phyloP scores from a whole-genome alignment of 768 basidiomycete species.

The Lyophyllum semitale region DNA sequence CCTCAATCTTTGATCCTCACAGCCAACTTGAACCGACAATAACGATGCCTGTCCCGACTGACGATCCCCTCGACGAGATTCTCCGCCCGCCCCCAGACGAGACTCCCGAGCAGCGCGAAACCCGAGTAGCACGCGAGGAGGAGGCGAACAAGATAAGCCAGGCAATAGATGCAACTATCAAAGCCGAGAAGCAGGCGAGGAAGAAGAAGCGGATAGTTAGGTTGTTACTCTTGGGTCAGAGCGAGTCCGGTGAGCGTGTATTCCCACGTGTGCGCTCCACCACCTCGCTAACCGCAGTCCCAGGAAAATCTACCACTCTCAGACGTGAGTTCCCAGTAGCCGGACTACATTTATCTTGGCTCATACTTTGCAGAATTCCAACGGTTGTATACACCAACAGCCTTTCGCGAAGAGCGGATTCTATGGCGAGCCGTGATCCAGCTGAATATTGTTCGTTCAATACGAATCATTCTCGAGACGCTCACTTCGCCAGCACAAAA shows the following conservation, averaged over 20 bases:
- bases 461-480: slow-evolving; percentile 72
- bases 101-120: slow-evolving; percentile 54
- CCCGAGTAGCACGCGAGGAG: slow-evolving; percentile 61
- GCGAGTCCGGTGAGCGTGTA: slow-evolving; percentile 67
- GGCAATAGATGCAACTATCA: slow-evolving; percentile 76
- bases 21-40: slow-evolving; percentile 13
- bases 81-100: slow-evolving; percentile 72
- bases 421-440: slow-evolving; percentile 87
- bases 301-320: slow-evolving; percentile 81
- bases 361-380: slow-evolving; percentile 62
- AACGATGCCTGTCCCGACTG: slow-evolving; percentile 38
- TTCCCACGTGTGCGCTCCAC: not conserved
- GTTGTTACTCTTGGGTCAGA: slow-evolving; percentile 77
- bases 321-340: slow-evolving; percentile 58
- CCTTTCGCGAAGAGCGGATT: slow-evolving; percentile 74
- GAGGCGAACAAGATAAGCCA: slow-evolving; percentile 65
- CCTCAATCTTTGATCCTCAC: slow-evolving; percentile 24
- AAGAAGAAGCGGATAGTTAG: slow-evolving; percentile 73
- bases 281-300: slow-evolving; percentile 8
- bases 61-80: slow-evolving; percentile 68
- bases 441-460: slow-evolving; percentile 77
- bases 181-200: slow-evolving; percentile 58
- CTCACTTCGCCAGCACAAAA: slow-evolving; percentile 32
- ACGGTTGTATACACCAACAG: slow-evolving; percentile 69
- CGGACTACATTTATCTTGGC: slow-evolving; percentile 6